Conservation (phyloP, 805 yeast species). For the Kurtzmaniella fragi region DNA sequence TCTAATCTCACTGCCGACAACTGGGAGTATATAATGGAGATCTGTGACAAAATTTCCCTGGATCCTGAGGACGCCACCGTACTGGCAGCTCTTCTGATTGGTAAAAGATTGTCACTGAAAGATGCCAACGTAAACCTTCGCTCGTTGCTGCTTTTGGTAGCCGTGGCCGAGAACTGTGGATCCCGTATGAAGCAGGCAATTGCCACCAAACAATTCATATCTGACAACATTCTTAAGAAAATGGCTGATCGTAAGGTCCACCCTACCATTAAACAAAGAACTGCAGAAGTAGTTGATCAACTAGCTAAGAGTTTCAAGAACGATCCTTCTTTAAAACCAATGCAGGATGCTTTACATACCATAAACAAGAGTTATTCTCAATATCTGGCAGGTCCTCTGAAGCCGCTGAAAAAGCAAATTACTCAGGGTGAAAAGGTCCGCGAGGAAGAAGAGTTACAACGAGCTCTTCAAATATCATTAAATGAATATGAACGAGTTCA, state of each 20-base stretch:
- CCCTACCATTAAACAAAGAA: constrained; percentile 56
- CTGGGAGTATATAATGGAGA: constrained; percentile 41
- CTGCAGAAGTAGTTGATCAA: constrained; percentile 65
- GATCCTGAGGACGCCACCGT: constrained; percentile 35
- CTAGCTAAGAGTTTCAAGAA: constrained; percentile 56
- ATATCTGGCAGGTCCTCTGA: constrained; percentile 40
- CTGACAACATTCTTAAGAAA: constrained; percentile 29
- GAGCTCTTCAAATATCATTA: constrained; percentile 70
- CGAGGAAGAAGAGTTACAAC: constrained; percentile 79
- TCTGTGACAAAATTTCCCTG: constrained; percentile 31
- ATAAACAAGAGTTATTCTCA: constrained; percentile 38
- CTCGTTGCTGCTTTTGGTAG: constrained; percentile 29
- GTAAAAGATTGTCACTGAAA: constrained; percentile 18
- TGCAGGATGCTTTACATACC: constrained; percentile 55
- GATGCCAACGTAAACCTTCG: constrained; percentile 40
- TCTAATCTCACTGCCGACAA: constrained; percentile 37
- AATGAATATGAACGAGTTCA: constrained; percentile 50
- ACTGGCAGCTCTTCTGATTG: constrained; percentile 22
- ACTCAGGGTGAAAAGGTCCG: constrained; percentile 39
- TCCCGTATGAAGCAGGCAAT: constrained; percentile 41
- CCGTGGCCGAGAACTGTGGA: constrained; percentile 42
- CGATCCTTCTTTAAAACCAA: constrained; percentile 74
- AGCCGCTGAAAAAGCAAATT: constrained; percentile 53
- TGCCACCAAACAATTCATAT: constrained; percentile 31
- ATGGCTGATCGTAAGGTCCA: constrained; percentile 59